Percentiles rank a stretch among this genome's conserved stretches.
These are phyloP conservation scores for Apiospora rasikravindrae DNA, from an alignment of 2,329 filamentous ascomycete species.

Conservation along the genomic window DNA sequence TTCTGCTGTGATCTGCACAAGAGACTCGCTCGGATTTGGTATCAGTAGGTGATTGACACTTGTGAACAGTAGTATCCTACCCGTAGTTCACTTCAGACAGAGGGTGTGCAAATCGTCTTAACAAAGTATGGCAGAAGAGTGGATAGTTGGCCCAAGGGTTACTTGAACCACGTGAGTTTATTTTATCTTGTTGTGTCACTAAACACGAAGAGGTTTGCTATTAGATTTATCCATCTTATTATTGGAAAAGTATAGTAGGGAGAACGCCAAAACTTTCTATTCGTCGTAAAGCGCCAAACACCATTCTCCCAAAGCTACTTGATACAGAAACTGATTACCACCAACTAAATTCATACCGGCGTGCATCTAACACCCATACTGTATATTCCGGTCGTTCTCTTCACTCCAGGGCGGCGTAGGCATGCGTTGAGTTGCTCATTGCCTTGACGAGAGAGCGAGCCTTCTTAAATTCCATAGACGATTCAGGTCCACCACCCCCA, in stretches of 20 bases:
- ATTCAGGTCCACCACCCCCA: neutral
- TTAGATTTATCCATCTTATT: conserved; percentile 25
- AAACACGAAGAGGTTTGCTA: too few species aligned
- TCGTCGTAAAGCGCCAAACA: neutral
- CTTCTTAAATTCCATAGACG: neutral
- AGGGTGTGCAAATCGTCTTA: too few species aligned
- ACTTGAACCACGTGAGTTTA: too few species aligned
- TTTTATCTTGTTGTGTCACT: too few species aligned
- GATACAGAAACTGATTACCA: neutral
- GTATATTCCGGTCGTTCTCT: neutral
- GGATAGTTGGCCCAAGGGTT: too few species aligned
- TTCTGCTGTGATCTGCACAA: too few species aligned
- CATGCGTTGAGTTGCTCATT: neutral
- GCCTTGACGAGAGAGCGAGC: neutral
- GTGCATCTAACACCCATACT: neutral
- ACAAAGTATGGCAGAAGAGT: too few species aligned
- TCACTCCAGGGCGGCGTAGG: neutral
- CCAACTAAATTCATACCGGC: neutral
- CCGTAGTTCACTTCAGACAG: neutral
- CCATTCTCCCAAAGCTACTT: neutral
- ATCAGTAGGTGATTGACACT: conserved; percentile 37
- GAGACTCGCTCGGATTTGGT: too few species aligned
- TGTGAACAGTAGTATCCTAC: conserved; percentile 71
- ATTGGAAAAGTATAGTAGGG: neutral
- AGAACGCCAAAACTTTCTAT: neutral